Conservation (phyloP, 257 asterid species). For the Nicotiana obtusifolia region DNA sequence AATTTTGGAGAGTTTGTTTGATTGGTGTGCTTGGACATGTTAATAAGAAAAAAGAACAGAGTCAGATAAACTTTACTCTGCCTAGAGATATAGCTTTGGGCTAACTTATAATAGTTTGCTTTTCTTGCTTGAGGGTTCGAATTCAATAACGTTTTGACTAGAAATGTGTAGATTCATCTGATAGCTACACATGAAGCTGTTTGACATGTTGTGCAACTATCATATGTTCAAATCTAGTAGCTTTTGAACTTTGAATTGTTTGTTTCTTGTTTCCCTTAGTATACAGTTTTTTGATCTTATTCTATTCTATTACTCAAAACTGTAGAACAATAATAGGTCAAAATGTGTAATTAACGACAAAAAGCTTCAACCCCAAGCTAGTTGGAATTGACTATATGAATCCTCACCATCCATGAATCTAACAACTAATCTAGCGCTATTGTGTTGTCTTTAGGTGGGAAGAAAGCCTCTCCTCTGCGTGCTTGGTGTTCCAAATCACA, state of each 20-base stretch:
- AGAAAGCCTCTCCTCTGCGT: constrained; percentile 85
- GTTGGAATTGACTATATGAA: neutral
- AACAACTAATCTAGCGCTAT: neutral
- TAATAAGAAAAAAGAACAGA: neutral
- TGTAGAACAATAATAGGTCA: neutral
- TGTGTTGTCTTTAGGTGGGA: constrained; percentile 47
- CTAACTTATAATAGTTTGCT: neutral
- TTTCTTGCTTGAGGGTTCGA: neutral
- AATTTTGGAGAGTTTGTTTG: neutral
- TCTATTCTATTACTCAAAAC: neutral
- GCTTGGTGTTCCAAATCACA: constrained; percentile 89
- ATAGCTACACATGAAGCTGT: neutral
- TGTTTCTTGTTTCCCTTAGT: neutral
- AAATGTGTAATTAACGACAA: too few relatives aligned
- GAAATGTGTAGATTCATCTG: neutral
- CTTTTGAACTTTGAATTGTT: neutral
- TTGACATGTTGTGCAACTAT: neutral
- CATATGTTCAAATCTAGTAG: neutral
- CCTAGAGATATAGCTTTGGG: neutral
- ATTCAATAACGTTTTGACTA: neutral
- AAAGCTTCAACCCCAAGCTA: neutral
- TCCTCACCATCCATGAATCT: neutral
- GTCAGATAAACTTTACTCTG: neutral
- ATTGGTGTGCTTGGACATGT: neutral
- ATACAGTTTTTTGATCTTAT: neutral